phyloP scores from a whole-genome alignment of 306 rosid species.

The Glycine soja region DNA sequence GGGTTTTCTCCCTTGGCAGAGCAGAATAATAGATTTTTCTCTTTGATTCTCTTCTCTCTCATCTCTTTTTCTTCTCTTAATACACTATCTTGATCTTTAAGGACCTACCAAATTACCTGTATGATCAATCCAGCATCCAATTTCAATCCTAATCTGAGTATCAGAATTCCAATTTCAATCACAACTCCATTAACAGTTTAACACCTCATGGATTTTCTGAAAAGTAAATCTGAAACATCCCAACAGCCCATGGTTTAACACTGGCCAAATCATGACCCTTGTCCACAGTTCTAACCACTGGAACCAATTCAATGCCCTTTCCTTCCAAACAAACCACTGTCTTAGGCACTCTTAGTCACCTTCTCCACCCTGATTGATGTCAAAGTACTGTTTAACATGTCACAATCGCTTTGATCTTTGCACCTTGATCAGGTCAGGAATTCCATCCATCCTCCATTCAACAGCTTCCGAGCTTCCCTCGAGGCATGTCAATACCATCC shows the following conservation, averaged over 20 bases:
- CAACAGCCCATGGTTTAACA: background rate
- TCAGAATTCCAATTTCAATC: background rate
- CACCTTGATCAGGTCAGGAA: no score
- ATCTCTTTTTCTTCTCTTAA: background rate
- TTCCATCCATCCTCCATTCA: no score
- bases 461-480: no score
- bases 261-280: background rate
- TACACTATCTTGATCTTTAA: background rate
- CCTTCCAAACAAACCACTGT: background rate
- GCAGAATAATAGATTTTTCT: no score
- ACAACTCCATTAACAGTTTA: background rate
- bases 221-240: background rate
- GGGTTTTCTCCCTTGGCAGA: background rate
- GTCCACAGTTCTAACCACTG: background rate
- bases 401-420: no score
- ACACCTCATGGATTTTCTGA: background rate
- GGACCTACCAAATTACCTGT: no score
- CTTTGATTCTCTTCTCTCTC: no score
- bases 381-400: background rate
- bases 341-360: no score
- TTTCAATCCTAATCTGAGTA: background rate
- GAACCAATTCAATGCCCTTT: background rate
- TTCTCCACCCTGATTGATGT: background rate
- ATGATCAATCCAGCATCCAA: background rate
- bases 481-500: background rate